Evolutionary conservation across 495 filamentous ascomycete genomes (phyloP), one percentile per base, ranked within the genome.

Genomic region (Talaromyces stipitatus): DNA sequence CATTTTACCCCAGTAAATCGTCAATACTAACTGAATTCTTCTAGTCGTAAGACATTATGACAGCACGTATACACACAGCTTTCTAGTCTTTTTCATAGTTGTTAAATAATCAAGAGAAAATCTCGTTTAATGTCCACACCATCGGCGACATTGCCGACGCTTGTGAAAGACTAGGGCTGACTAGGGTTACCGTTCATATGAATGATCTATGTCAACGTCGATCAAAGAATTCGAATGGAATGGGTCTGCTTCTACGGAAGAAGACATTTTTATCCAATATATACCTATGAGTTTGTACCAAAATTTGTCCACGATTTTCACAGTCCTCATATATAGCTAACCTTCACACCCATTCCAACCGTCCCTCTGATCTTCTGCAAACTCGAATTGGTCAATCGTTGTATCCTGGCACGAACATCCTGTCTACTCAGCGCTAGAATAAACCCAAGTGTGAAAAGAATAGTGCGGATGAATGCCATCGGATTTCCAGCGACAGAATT

Each of bases 271-370:
- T n/a, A n/a, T n/a, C n/a, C n/a, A n/a, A 41, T 41, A 41, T 41
- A 41, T 41, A 41, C 36, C 16, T 20, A 16, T 18, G n/a, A n/a
- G n/a, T n/a, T n/a, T n/a, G n/a, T n/a, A n/a, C n/a, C n/a, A n/a
- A n/a, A n/a, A n/a, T n/a, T n/a, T 12, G 30, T 33, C 12, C 30
- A 33, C 12, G 12, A 33, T 33, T 6, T 33, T 7, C 30, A 33
- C 12, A 12, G 6, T 29, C 51, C 51, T 36, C 32, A 96, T 55
- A 98, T 94, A 76, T 98, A 98, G 71, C 86, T 95, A 63, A 98
- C 91, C 74, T 97, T 97, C 52, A 96, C 89, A 1, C 95, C 94
- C 92, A 97, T 97, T 0, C 92, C 92, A 14, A 92, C 85, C 0
- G 94, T 98, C 32, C 82, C 78, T 60, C 78, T 84, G 7, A 97